phyloP scores from a whole-genome alignment of 2,329 filamentous ascomycete genomes.

The Calonectria hongkongensis region DNA sequence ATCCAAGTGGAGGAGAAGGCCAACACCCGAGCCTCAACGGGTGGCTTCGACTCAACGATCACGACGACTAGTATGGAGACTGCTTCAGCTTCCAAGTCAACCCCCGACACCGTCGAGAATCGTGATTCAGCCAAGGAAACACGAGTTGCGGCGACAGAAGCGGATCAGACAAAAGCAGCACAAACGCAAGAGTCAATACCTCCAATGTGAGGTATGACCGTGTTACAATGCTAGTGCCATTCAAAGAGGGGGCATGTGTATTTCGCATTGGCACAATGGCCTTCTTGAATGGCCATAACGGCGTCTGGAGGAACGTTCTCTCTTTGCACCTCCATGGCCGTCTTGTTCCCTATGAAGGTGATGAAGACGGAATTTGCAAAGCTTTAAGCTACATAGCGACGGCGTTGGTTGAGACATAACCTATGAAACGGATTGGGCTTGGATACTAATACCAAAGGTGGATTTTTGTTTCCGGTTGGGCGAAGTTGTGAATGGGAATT shows the following conservation, averaged over 20 bases:
- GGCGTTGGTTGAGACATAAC: constrained; percentile 45
- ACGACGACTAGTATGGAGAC: constrained; percentile 29
- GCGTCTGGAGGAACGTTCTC: neutral
- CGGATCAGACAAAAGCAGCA: neutral
- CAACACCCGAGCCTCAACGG: constrained; percentile 43
- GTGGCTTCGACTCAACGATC: constrained; percentile 25
- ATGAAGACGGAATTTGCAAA: constrained; percentile 16
- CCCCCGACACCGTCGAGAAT: constrained; percentile 2
- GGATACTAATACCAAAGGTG: constrained; percentile 24
- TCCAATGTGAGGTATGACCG: neutral
- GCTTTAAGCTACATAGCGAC: constrained; percentile 49
- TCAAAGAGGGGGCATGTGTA: neutral
- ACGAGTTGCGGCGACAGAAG: neutral
- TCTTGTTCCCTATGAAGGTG: neutral
- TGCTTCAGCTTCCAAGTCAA: constrained; percentile 10
- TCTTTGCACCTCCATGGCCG: constrained; percentile 7
- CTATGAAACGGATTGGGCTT: constrained; percentile 14
- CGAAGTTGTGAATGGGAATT: constrained; percentile 9
- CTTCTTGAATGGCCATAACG: neutral
- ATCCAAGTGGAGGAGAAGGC: constrained; percentile 30
- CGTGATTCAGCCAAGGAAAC: neutral
- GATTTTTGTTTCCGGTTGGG: constrained; percentile 16
- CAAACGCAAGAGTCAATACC: neutral
- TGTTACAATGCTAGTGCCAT: neutral
- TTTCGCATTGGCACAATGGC: neutral